A percentile compares a stretch with the other conserved stretches of the same genome.
Evolutionary conservation across 345 rosid genomes (phyloP).

Genomic region (Microthlaspi erraticum): DNA sequence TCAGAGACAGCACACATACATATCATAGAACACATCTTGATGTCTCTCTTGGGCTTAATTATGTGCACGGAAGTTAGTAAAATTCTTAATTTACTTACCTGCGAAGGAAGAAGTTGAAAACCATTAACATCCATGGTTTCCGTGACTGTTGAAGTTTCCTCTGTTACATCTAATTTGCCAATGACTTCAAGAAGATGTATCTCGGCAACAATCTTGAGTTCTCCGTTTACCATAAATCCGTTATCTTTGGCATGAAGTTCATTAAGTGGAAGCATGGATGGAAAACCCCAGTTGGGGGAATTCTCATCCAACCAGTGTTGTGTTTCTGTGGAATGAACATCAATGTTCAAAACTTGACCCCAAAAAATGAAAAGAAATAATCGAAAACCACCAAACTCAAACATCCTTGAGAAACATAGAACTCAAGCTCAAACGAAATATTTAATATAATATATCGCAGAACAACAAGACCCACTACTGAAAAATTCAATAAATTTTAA

Average conservation of each 20-base stretch:
- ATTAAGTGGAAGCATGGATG: neutral
- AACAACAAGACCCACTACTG: no score
- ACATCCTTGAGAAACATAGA: neutral
- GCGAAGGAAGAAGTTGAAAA: constrained; percentile 9
- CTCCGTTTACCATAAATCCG: constrained; percentile 53
- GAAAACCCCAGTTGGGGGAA: neutral
- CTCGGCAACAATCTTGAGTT: constrained; percentile 65
- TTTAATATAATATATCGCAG: no score
- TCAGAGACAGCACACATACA: no score
- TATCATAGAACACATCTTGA: neutral
- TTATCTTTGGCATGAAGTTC: neutral
- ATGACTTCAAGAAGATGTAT: constrained; percentile 38
- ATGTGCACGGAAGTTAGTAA: neutral
- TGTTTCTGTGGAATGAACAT: no score
- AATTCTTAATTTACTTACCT: neutral
- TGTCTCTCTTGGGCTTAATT: neutral
- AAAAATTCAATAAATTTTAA: no score
- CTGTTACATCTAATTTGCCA: constrained; percentile 31
- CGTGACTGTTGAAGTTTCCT: constrained; percentile 15
- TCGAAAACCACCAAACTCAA: neutral
- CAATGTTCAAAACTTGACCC: no score
- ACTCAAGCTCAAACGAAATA: no score
- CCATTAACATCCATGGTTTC: neutral
- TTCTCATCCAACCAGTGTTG: neutral
- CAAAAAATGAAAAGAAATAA: neutral